Base-by-base conservation (phyloP, 202 grass and related monocot species). In the Saccharum hybrid region DNA sequence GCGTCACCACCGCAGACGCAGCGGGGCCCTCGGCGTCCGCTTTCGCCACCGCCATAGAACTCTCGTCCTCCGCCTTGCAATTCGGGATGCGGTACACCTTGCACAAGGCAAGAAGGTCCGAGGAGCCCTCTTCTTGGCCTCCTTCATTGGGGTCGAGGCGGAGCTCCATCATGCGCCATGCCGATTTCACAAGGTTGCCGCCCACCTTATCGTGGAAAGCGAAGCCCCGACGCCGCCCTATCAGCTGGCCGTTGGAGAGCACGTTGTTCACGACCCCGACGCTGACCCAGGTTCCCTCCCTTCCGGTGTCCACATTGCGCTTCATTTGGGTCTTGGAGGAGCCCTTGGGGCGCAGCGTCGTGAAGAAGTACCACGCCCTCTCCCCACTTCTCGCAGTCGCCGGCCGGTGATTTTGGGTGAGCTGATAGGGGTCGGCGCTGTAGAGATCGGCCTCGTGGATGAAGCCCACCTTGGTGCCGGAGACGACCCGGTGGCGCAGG, bases 351-450 rank as follows among this genome's bases (percentile, higher is more conserved):
- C 21, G 16, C 79, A 82, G 41, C 40, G 21, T 3, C 31, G 51
- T 52, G 72, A 82, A 76, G 79, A 87, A 82, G 72, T 82, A 82
- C 79, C 85, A 87, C 11, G 71, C 64, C 15, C n/a, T 2, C 15
- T 63, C 10, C n/a, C 52, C 85, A 10, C 41, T 15, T 40, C 30
- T 19, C 51, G 63, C 56, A 3, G 15, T 40, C 1, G 15, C 64
- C 51, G 85, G 9, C n/a, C 3, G 0, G 64, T 41, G 13, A 1
- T 14, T 15, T n/a, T 1, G 0, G 7, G 64, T 77, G 72, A 87
- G 39, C 10, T 22, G n/a, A 7, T 22, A 33, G 0, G 83, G 83
- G 75, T 71, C 56, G 31, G 33, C 15, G 15, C 10, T 4, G 42
- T 85, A 85, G 6, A 72, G 33, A 10, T 79, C 43, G 43, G 21